Evolutionary conservation across 2,329 filamentous ascomycete genomes (phyloP), one percentile per base, ranked within the genome.

Genomic region (Hansfordia pulvinata): DNA sequence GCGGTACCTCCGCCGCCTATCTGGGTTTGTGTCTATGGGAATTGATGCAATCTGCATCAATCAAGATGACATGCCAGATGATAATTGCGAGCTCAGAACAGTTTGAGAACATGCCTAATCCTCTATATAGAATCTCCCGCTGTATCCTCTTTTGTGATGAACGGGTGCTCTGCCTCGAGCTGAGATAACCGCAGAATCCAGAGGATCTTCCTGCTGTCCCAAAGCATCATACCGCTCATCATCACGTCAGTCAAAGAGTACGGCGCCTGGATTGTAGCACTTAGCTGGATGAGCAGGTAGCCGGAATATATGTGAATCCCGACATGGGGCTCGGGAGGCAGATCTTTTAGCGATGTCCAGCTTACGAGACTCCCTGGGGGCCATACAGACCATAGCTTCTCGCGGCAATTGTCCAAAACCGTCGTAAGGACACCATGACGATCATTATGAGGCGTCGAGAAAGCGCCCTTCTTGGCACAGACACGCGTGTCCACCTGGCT

Each of bases 31-130:
- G 8, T 20, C 18, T 4, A 30, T 29, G 20, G 43, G 40, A 37
- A 36, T 41, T 22, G 41, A 43, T 23, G 35, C 39, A 8, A n/a
- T 44, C 10, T 37, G 34, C 22, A 42, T 43, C 32, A 37, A 42
- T 19, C 41, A 44, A 30, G 10, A 20, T 4, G 34, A 43, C 19
- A 29, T 35, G 8, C 10, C 17, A 5, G 40, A 44, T 15, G 32
- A 37, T 9, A 37, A 35, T n/a, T 21, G 30, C 11, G 39, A 44
- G 17, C 26, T 44, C 5, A 22, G 21, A 6, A n/a, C n/a, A n/a
- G n/a, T n/a, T n/a, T n/a, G n/a, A n/a, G n/a, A n/a, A n/a, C n/a
- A n/a, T n/a, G n/a, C n/a, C n/a, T n/a, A n/a, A n/a, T n/a, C n/a
- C n/a, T n/a, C n/a, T n/a, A n/a, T n/a, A n/a, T n/a, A n/a, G n/a